phyloP scores from a whole-genome alignment of 345 rosid species.

The Citrus medica region DNA sequence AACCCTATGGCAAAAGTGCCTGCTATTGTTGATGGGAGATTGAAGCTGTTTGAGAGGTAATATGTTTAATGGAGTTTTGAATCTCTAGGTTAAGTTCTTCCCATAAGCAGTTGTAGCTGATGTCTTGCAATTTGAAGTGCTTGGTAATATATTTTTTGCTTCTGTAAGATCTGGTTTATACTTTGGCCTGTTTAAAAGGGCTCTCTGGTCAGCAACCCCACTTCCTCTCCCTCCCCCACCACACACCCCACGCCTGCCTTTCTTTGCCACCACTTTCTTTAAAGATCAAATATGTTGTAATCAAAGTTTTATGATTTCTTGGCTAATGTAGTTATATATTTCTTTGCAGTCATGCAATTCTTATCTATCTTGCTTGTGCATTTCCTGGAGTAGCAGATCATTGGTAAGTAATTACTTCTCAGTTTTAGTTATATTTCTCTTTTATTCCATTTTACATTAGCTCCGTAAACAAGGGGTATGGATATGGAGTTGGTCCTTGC shows the following conservation, averaged over 20 bases:
- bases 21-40: conserved; percentile 70
- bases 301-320: background rate
- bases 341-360: conserved; percentile 76
- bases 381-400: conserved; percentile 87
- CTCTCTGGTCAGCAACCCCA: background rate
- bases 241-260: too few species aligned
- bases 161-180: background rate
- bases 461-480: background rate
- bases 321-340: background rate
- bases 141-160: background rate
- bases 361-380: conserved; percentile 69
- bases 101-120: background rate
- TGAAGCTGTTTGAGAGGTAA: conserved; percentile 88
- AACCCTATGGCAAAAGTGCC: conserved; percentile 75
- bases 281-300: background rate
- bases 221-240: too few species aligned
- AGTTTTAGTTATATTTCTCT: background rate
- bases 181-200: background rate
- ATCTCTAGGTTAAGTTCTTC: background rate
- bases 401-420: conserved; percentile 46
- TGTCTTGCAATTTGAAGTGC: background rate
- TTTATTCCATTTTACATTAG: background rate
- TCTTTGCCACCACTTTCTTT: background rate
- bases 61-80: background rate
- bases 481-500: background rate